A percentile compares a stretch with the other conserved stretches of the same genome.
Evolutionary conservation across 345 rosid genomes (phyloP).

Genomic region (Aquilaria yunnanensis): DNA sequence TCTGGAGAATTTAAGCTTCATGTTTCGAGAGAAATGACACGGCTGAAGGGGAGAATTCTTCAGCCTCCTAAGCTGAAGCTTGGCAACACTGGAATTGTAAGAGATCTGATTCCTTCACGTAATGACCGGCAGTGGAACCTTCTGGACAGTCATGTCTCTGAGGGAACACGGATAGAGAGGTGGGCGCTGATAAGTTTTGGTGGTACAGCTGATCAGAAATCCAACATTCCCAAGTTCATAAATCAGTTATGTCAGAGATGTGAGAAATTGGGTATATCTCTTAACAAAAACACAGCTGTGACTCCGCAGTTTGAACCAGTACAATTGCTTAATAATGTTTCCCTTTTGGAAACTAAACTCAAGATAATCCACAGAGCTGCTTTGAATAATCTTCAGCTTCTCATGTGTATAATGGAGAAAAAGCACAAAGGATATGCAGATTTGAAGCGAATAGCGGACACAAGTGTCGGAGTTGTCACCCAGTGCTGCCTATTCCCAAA

Average conservation of each 20-base stretch:
- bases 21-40: constrained; percentile 78
- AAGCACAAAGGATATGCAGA: constrained; percentile 93
- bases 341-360: constrained; percentile 64
- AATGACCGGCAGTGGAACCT: constrained; percentile 80
- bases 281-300: constrained; percentile 53
- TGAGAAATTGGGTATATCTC: constrained; percentile 77
- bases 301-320: constrained; percentile 61
- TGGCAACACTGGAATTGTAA: constrained; percentile 54
- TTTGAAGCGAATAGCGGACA: constrained; percentile 88
- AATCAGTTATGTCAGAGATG: constrained; percentile 81
- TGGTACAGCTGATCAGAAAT: constrained; percentile 69
- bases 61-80: constrained; percentile 95
- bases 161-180: constrained; percentile 63
- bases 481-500: constrained; percentile 91
- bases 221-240: constrained; percentile 67
- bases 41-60: constrained; percentile 75
- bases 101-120: constrained; percentile 56
- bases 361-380: constrained; percentile 66
- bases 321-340: constrained; percentile 70
- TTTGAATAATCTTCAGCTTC: constrained; percentile 65
- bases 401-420: constrained; percentile 87
- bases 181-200: constrained; percentile 95
- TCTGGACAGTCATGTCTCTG: constrained; percentile 61
- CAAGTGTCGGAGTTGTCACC: constrained; percentile 74
- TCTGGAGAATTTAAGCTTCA: constrained; percentile 68